A percentile compares a stretch with the other conserved stretches of the same genome.
Conservation (phyloP, 768 basidiomycete genomes). For the Termitomyces sp. region DNA sequence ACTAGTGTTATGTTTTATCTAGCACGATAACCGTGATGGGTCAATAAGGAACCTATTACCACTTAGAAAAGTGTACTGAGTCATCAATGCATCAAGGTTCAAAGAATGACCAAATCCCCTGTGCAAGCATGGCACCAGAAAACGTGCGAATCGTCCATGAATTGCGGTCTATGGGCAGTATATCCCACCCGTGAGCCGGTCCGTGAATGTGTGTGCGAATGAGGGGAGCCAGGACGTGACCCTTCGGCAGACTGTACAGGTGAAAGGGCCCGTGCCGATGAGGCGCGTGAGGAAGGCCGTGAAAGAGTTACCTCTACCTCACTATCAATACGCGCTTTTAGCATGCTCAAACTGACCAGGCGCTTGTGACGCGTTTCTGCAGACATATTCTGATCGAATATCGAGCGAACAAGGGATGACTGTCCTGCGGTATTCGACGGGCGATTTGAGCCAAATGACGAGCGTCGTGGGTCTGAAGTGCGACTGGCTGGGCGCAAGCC, state of each 20-base stretch:
- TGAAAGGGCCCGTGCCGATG: slow-evolving; percentile 38
- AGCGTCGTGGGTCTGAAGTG: slow-evolving; percentile 27
- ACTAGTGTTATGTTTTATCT: not conserved
- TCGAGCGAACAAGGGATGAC: slow-evolving; percentile 44
- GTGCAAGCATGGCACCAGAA: slow-evolving; percentile 86
- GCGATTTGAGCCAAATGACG: slow-evolving; percentile 34
- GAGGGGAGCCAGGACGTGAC: slow-evolving; percentile 16
- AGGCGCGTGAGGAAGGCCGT: slow-evolving; percentile 36
- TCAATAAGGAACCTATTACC: not conserved
- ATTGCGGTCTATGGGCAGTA: slow-evolving; percentile 52
- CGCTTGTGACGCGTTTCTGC: slow-evolving; percentile 79
- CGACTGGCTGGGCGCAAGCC: slow-evolving; percentile 44
- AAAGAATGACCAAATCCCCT: slow-evolving; percentile 78
- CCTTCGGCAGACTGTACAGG: slow-evolving; percentile 39
- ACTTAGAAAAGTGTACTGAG: not conserved
- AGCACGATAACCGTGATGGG: not conserved
- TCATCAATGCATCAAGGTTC: not conserved
- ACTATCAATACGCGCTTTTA: slow-evolving; percentile 86
- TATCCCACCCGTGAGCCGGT: slow-evolving; percentile 10
- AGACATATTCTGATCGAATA: slow-evolving; percentile 65
- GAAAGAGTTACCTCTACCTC: slow-evolving; percentile 47
- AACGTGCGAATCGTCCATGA: slow-evolving; percentile 82
- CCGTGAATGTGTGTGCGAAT: slow-evolving; percentile 17
- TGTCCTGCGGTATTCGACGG: slow-evolving; percentile 25
- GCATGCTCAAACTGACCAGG: slow-evolving; percentile 79